Conservation (phyloP, 768 basidiomycete species). For the Phaeotremella skinneri region DNA sequence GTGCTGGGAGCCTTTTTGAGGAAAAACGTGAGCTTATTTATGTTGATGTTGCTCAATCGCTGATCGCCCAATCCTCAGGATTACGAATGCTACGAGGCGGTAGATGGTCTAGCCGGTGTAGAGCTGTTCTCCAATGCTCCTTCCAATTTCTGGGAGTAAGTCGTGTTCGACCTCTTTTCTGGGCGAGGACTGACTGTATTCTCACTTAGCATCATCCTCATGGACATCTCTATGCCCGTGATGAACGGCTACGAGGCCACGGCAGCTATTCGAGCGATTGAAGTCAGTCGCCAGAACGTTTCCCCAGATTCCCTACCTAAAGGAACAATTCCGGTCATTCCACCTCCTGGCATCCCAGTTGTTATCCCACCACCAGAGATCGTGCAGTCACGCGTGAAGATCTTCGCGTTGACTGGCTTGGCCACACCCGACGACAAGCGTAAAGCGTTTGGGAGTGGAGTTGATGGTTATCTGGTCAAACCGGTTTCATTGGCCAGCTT, state of each 20-base stretch:
- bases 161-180: constrained; percentile 16
- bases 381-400: constrained; percentile 51
- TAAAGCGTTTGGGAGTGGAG: constrained; percentile 84
- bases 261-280: constrained; percentile 72
- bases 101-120: constrained; percentile 82
- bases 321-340: constrained; percentile 9
- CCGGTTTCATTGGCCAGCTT: constrained; percentile 92
- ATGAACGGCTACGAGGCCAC: constrained; percentile 88
- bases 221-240: constrained; percentile 92
- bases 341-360: constrained; percentile 12
- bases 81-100: constrained; percentile 72
- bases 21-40: constrained; percentile 46
- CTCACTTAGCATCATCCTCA: constrained; percentile 67
- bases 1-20: constrained; percentile 64
- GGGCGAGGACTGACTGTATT: not conserved
- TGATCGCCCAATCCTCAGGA: constrained; percentile 54
- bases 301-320: constrained; percentile 2
- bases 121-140: constrained; percentile 60
- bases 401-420: constrained; percentile 88
- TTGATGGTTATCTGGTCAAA: constrained; percentile 93
- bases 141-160: constrained; percentile 83
- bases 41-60: not conserved
- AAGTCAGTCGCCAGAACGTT: constrained; percentile 54
- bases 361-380: constrained; percentile 37
- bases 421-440: constrained; percentile 90